Base-by-base conservation (phyloP, 106 monocot species). In the Gastrodia elata region DNA sequence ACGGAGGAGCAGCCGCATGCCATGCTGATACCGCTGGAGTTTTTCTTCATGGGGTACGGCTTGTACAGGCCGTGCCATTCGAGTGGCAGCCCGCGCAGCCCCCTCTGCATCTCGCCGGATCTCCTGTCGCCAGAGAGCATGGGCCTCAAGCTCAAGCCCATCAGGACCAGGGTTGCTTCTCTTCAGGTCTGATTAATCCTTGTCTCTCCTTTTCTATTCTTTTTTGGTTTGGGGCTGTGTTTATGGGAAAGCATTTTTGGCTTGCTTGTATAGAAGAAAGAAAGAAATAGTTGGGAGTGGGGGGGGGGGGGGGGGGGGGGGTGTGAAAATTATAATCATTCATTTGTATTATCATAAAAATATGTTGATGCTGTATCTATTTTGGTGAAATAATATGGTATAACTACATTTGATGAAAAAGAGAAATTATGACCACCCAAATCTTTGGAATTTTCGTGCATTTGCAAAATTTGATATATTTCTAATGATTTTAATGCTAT, bases 1-100 rank as follows among this genome's bases (percentile, higher is more conserved):
- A 94, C 94, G 2, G 94, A 94, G 68, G 94, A 94, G 81, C 94
- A 94, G 52, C 91, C 91, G 6, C 87, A 89, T 48, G 91, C 94
- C 9, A 94, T 94, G 94, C 69, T 87, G 61, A 84, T 94, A 65
- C 94, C 94, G 0, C 55, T 94, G 74, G 94, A 94, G 70, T 89
- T 85, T 68, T 91, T 91, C 81, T 55, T 94, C 22, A 85, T 87
- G 84, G 91, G 89, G 5, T 94, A 85, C 27, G 94, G 89, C 3
- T 77, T 94, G 4, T 87, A 91, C 80, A 73, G 87, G 71, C 87
- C 89, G 0, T 79, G 70, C 72, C 88, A 85, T 67, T 18, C 76
- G n/a, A 87, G 74, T 61, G 78, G 77, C 38, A 91, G 94, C 41
- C 91, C 94, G 0, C 76, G 88, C 33, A 94, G 94, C 68, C 89